phyloP scores from a whole-genome alignment of 75 land plant genomes.

The Pseudotsuga menziesii region DNA sequence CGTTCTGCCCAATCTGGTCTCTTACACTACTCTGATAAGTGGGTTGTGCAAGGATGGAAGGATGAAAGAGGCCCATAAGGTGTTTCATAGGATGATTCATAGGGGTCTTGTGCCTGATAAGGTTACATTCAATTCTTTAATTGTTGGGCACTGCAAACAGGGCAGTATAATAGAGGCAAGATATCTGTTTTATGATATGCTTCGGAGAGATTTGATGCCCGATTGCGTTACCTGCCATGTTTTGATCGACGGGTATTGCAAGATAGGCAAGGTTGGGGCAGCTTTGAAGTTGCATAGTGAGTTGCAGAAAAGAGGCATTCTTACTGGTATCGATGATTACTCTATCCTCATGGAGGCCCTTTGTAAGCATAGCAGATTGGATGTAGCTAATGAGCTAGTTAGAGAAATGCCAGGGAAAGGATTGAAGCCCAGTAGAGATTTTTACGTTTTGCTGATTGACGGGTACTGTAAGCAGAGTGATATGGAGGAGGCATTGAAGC shows the following conservation, averaged over 20 bases:
- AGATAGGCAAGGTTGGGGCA: constrained; percentile 24
- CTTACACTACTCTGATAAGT: constrained; percentile 52
- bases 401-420: constrained; percentile 21
- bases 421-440: constrained; percentile 20
- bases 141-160: constrained; percentile 55
- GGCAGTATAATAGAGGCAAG: constrained; percentile 39
- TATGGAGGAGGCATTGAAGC: constrained; percentile 28
- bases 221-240: constrained; percentile 25
- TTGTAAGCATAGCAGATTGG: constrained; percentile 35
- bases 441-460: constrained; percentile 35
- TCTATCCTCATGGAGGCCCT: constrained; percentile 24
- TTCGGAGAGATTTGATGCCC: constrained; percentile 33
- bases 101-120: constrained; percentile 42
- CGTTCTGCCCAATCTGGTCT: constrained; percentile 48
- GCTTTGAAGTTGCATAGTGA: constrained; percentile 38
- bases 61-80: constrained; percentile 42
- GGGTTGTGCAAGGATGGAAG: constrained; percentile 48
- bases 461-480: constrained; percentile 30
- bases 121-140: constrained; percentile 37
- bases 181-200: constrained; percentile 42
- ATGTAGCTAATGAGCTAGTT: constrained; percentile 45
- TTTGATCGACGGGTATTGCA: constrained; percentile 38
- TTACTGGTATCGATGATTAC: constrained; percentile 21
- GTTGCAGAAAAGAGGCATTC: constrained; percentile 28
- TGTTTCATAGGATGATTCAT: constrained; percentile 49